Base-by-base conservation (phyloP, 2,329 filamentous ascomycete genomes). In the Hymenoscyphus scutula region DNA sequence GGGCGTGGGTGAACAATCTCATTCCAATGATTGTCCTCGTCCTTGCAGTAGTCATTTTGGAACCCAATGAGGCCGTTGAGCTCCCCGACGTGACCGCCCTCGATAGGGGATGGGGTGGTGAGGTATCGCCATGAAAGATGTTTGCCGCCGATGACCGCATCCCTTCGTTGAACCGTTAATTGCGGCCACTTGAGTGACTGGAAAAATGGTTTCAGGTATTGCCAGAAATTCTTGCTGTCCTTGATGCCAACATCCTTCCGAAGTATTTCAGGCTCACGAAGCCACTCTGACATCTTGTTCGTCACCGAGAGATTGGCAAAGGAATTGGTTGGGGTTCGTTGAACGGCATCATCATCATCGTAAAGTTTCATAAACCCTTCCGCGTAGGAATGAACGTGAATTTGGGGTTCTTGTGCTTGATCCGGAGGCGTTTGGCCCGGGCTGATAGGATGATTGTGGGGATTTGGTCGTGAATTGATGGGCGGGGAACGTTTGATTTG, bases 61-160 rank as follows among this genome's bases (percentile, higher is more conserved):
- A 90, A 85, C 2, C 89, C 89, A 56, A 93, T 86, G 68, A 88
- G 84, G 27, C 90, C 90, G 69, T 92, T 93, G 54, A 98, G 82
- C 76, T 98, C 86, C 64, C 86, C 81, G 38, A 89, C 77, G 17
- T 64, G 65, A 32, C 66, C 81, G 2, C 64, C 29, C n/a, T 69
- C 56, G 72, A 59, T 77, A 73, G 1, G 80, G 75, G 6, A 58
- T 19, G 60, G 64, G 13, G 82, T 80, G 34, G 77, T 80, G 34
- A 93, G 78, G 64, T 82, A 87, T 69, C 89, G 88, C 89, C 90
- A 95, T 19, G 84, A 85, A 1, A 92, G 82, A 66, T 85, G 80
- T 1, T 77, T 79, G 56, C 70, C 67, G 54, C 71, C 69, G 19
- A 66, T 58, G 1, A 59, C 53, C 11, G 55, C 32, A 13, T 70